Percentiles rank a stretch among this genome's conserved stretches.
Conservation (phyloP, 176 grass and related monocot species). For the Juncus inflexus region DNA sequence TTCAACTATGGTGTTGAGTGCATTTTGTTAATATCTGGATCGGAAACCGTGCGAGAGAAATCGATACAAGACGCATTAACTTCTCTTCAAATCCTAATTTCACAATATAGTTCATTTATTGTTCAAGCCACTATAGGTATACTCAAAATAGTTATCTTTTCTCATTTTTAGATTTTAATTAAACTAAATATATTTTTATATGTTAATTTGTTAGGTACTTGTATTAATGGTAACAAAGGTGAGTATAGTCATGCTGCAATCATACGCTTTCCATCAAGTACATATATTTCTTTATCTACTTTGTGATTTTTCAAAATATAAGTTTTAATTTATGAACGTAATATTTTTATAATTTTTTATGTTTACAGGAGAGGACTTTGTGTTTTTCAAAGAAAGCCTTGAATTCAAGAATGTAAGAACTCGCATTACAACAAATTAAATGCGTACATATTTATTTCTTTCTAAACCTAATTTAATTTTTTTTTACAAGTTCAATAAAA, state of each 20-base stretch:
- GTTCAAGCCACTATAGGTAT: slow-evolving; percentile 87
- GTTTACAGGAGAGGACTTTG: slow-evolving; percentile 61
- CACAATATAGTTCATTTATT: slow-evolving; percentile 49
- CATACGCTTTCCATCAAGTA: slow-evolving; percentile 87
- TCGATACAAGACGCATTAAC: slow-evolving; percentile 55
- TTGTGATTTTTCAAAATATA: not conserved
- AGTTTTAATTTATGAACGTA: not conserved
- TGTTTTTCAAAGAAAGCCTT: slow-evolving; percentile 54
- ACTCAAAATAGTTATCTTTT: not conserved
- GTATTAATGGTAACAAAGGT: slow-evolving; percentile 41
- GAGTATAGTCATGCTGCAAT: slow-evolving; percentile 69
- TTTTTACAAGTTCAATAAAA: too few relatives aligned
- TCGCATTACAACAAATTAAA: slow-evolving; percentile 11
- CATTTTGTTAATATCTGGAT: slow-evolving; percentile 66
- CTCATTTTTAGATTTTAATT: slow-evolving; percentile 27
- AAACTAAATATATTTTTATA: slow-evolving; percentile 7
- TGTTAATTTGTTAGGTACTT: slow-evolving; percentile 43
- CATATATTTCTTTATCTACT: slow-evolving; percentile 27
- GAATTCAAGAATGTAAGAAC: slow-evolving; percentile 73
- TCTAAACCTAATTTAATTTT: not conserved
- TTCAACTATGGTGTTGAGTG: slow-evolving; percentile 87
- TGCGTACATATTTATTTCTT: not conserved
- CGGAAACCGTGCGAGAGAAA: slow-evolving; percentile 41
- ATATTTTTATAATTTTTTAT: slow-evolving; percentile 13
- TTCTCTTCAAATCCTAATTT: slow-evolving; percentile 52